Percentiles rank a stretch among this genome's conserved stretches.
Conservation (phyloP, 2,329 filamentous ascomycete species). For the Trichophyton simii region DNA sequence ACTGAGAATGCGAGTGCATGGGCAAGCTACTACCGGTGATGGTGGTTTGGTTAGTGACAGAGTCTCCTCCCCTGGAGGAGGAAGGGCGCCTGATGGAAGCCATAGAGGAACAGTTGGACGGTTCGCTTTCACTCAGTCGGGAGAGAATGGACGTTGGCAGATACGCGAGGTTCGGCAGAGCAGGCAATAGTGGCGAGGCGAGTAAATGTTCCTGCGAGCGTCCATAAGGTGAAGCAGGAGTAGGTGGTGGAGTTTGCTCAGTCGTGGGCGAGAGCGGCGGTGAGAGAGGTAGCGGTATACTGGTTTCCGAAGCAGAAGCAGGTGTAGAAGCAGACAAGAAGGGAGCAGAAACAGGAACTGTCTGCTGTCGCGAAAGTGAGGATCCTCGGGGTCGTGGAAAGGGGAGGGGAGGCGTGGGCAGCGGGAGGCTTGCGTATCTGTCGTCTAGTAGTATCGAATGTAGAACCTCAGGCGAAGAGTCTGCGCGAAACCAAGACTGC, state of each 20-base stretch:
- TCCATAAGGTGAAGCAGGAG: neutral
- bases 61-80: slow-evolving; percentile 3
- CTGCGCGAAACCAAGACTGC: neutral
- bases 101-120: neutral
- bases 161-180: neutral
- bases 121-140: neutral
- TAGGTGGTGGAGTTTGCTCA: neutral
- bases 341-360: too few relatives aligned
- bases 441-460: neutral
- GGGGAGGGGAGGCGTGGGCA: neutral
- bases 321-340: too few relatives aligned
- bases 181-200: neutral
- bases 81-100: slow-evolving; percentile 2
- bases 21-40: neutral
- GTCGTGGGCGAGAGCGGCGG: neutral
- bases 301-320: neutral
- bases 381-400: neutral
- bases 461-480: neutral
- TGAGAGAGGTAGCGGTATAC: neutral
- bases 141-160: slow-evolving; percentile 1
- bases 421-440: neutral
- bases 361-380: neutral
- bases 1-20: neutral
- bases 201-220: neutral
- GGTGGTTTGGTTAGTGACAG: neutral